Evolutionary conservation across 345 rosid genomes (phyloP), one percentile per base, ranked within the genome.

Genomic region (Bretschneidera sinensis): DNA sequence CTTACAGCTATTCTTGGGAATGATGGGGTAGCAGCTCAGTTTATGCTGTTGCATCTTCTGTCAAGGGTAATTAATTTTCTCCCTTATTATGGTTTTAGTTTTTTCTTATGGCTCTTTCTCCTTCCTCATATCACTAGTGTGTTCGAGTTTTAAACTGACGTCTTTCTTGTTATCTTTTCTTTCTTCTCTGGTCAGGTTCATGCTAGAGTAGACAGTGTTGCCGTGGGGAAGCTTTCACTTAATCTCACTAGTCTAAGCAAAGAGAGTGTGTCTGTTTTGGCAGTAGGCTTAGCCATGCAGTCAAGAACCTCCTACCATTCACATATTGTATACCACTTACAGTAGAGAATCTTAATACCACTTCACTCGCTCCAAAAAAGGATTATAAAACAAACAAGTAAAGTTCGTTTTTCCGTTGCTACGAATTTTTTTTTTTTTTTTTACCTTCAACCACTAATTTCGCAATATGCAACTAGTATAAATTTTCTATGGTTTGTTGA

Each of bases 151-250:
- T 51, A 3, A 6, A 51, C 13, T 23, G 3, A n/a, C n/a, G n/a
- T n/a, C n/a, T n/a, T n/a, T n/a, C n/a, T n/a, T n/a, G n/a, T n/a
- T n/a, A n/a, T n/a, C n/a, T n/a, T n/a, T n/a, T n/a, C n/a, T 51
- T 8, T 1, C 0, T 24, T 9, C 16, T 13, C 33, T 35, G 50
- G 54, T 51, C 73, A 92, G 98, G 92, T 92, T 58, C 86, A 86
- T 74, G 76, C 90, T 57, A 82, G 97, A 68, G 81, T 74, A n/a
- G 95, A 86, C 59, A 71, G 75, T 56, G 74, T 81, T 71, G 96
- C 96, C n/a, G 87, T 94, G 1, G 96, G 98, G 75, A 91, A 91
- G 78, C 86, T 91, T 71, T 84, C 98, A 7, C 73, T 86, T 24
- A 91, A 88, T 62, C 84, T 91, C 39, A 83, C 77, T 17, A 65